Conservation (phyloP, 257 asterid genomes). For the Nicotiana obtusifolia region DNA sequence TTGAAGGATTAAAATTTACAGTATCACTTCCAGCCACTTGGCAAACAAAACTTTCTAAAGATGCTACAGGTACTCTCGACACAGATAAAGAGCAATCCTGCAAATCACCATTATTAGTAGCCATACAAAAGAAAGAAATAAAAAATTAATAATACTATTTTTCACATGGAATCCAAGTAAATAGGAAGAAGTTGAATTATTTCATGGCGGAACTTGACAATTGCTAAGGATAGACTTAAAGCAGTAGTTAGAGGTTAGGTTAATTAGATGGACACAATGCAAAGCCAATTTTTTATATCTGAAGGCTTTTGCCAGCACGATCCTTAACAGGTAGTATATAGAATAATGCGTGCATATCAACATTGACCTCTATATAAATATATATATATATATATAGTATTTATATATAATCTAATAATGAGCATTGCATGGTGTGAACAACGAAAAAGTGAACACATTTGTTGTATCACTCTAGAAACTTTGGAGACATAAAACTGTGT, state of each 20-base stretch:
- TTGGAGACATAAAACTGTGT: not conserved
- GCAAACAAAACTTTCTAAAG: slow-evolving; percentile 31
- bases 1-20: slow-evolving; percentile 23
- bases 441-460: not conserved
- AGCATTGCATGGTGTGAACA: not conserved
- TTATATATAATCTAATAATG: not conserved
- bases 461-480: not conserved
- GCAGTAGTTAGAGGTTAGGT: not conserved
- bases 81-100: slow-evolving; percentile 42
- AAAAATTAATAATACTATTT: not conserved
- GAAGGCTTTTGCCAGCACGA: not conserved
- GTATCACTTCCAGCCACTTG: slow-evolving; percentile 33
- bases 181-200: not conserved
- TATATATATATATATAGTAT: not conserved
- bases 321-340: not conserved
- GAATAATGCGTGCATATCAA: not conserved
- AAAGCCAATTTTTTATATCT: not conserved
- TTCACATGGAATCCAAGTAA: not conserved
- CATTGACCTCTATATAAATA: not conserved
- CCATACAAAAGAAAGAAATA: slow-evolving; percentile 1
- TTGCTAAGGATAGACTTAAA: not conserved
- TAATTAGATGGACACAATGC: not conserved
- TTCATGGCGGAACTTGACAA: not conserved
- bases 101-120: slow-evolving; percentile 16
- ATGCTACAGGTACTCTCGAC: slow-evolving; percentile 31